Evolutionary conservation across 306 rosid genomes (phyloP).

Genomic region (Glycine tomentella): DNA sequence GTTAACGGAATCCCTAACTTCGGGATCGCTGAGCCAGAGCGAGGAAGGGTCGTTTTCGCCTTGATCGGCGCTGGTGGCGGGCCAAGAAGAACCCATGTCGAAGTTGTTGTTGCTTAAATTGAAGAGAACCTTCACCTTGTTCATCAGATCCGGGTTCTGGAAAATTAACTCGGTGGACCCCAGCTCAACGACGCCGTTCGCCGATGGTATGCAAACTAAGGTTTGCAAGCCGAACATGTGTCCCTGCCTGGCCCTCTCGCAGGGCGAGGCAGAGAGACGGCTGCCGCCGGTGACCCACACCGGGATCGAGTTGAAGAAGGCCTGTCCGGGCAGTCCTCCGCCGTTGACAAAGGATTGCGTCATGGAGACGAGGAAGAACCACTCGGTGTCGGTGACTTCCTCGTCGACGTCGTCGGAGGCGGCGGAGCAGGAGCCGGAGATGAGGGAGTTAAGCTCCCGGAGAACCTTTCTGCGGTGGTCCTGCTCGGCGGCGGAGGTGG

Average conservation of each 20-base stretch:
- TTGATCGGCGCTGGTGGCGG: constrained; percentile 61
- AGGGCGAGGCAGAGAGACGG: constrained; percentile 51
- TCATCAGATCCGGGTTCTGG: constrained; percentile 79
- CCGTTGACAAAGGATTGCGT: constrained; percentile 83
- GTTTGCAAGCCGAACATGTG: constrained; percentile 76
- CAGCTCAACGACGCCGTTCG: constrained; percentile 84
- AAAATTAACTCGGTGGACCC: constrained; percentile 79
- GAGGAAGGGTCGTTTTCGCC: constrained; percentile 89
- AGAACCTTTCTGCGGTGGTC: constrained; percentile 84
- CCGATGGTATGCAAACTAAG: constrained; percentile 73
- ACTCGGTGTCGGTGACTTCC: constrained; percentile 93
- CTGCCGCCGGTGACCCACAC: constrained; percentile 76
- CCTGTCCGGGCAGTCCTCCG: constrained; percentile 74
- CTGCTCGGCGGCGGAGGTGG: constrained; percentile 70
- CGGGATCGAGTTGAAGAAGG: constrained; percentile 62
- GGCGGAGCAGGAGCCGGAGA: constrained; percentile 70
- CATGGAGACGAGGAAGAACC: constrained; percentile 96
- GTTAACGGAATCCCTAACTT: constrained; percentile 60
- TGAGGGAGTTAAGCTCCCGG: constrained; percentile 81
- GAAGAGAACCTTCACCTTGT: constrained; percentile 73
- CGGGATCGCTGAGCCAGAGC: constrained; percentile 79
- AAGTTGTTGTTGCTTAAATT: constrained; percentile 65
- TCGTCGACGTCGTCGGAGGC: constrained; percentile 71
- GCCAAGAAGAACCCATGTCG: constrained; percentile 76
- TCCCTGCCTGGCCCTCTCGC: constrained; percentile 83